Evolutionary conservation across 139 green algal species (phyloP).

Genomic region (Astrephomene gubernaculifera): DNA sequence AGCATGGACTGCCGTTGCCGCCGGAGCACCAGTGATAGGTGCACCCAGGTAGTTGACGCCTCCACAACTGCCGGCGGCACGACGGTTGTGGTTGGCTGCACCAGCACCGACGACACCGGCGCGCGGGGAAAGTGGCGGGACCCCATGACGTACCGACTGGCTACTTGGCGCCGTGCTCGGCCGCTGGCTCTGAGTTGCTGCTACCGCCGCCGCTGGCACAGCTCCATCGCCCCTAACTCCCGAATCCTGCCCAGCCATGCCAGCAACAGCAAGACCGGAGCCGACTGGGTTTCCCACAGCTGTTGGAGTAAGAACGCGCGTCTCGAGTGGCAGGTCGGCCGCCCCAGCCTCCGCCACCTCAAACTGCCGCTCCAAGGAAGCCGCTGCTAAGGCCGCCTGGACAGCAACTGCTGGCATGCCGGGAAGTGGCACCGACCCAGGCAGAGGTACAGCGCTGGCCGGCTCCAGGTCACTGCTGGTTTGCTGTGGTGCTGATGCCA

Average conservation of each 20-base stretch:
- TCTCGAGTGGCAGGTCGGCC: constrained; percentile 30
- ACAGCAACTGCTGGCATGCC: background rate
- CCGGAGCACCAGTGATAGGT: no score
- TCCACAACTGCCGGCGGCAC: no score
- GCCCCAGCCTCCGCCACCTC: constrained; percentile 15
- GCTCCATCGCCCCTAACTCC: background rate
- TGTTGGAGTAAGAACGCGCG: background rate
- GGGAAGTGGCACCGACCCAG: constrained; percentile 2
- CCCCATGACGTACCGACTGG: background rate
- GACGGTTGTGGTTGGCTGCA: no score
- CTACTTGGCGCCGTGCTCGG: background rate
- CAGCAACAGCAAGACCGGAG: background rate
- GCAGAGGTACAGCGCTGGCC: no score
- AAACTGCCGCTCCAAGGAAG: constrained; percentile 13
- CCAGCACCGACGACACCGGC: no score
- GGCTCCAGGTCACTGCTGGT: no score
- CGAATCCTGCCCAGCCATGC: background rate
- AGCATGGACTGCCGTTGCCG: no score
- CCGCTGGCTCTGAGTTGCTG: background rate
- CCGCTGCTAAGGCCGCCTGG: background rate
- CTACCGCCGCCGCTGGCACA: no score
- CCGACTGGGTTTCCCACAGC: background rate
- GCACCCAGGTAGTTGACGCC: no score
- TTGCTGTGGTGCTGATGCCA: no score
- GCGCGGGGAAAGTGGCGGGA: no score